Evolutionary conservation across 768 basidiomycete genomes (phyloP).

Genomic region (Crepidotus variabilis): DNA sequence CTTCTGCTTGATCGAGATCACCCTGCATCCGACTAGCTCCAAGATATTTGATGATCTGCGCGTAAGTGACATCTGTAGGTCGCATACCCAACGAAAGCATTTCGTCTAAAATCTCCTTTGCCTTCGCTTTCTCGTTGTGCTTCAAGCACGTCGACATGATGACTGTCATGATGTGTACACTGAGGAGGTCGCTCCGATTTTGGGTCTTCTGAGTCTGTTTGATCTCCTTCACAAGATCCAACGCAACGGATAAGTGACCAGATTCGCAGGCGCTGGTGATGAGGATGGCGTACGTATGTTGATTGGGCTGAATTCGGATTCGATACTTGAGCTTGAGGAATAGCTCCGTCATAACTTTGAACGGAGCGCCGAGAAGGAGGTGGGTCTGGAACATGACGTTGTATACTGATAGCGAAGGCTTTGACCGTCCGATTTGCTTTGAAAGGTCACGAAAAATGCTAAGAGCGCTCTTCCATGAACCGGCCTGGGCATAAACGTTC

Average conservation of each 20-base stretch:
- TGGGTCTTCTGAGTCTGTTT: conserved; percentile 37
- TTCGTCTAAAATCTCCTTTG: conserved; percentile 64
- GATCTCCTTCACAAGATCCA: conserved; percentile 67
- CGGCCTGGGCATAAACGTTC: conserved; percentile 79
- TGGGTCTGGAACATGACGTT: conserved; percentile 84
- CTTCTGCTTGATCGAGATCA: conserved; percentile 57
- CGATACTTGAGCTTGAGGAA: conserved; percentile 52
- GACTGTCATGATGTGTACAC: conserved; percentile 64
- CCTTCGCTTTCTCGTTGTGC: conserved; percentile 43
- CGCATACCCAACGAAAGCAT: conserved; percentile 65
- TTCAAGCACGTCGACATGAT: conserved; percentile 74
- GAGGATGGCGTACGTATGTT: conserved; percentile 64
- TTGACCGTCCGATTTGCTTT: conserved; percentile 27
- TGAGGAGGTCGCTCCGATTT: conserved; percentile 36
- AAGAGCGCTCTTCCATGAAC: conserved; percentile 75
- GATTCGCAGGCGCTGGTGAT: conserved; percentile 82
- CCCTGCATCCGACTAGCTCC: conserved; percentile 43
- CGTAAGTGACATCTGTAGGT: conserved; percentile 68
- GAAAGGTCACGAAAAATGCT: conserved; percentile 63
- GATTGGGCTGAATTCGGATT: conserved; percentile 52
- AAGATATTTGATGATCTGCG: conserved; percentile 62
- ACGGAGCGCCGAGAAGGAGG: conserved; percentile 77
- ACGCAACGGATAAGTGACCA: conserved; percentile 58
- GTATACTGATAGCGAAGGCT: conserved; percentile 57
- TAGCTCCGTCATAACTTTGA: conserved; percentile 52